Percentiles rank a stretch among this genome's conserved stretches.
These are phyloP conservation scores for Chalciporus sp. DNA, from an alignment of 1,284 basidiomycete genomes.

Conservation along the genomic window DNA sequence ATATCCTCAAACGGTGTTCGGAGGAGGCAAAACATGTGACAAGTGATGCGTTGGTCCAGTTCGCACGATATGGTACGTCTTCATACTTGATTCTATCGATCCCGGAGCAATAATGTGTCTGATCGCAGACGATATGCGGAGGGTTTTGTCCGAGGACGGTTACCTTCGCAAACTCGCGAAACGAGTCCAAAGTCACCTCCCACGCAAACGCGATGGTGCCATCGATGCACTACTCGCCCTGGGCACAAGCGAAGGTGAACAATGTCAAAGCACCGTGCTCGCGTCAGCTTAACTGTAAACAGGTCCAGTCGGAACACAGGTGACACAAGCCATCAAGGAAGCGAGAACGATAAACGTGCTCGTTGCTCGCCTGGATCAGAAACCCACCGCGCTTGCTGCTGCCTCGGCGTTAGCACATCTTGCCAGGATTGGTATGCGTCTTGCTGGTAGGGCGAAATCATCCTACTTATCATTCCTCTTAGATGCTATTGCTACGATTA, in stretches of 20 bases:
- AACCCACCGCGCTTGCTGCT: slow-evolving; percentile 22
- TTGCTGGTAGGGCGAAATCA: not conserved
- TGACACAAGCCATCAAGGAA: slow-evolving; percentile 18
- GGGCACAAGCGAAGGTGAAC: slow-evolving; percentile 14
- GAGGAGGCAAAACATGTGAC: slow-evolving; percentile 18
- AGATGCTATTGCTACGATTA: slow-evolving; percentile 20
- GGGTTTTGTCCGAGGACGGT: slow-evolving; percentile 4
- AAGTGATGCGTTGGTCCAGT: slow-evolving; percentile 17
- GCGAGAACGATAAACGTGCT: slow-evolving; percentile 21
- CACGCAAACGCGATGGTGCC: slow-evolving; percentile 20
- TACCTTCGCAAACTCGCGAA: slow-evolving; percentile 21
- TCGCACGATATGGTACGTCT: slow-evolving; percentile 22
- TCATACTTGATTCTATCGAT: not conserved
- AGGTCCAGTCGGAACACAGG: slow-evolving; percentile 5
- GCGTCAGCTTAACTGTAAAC: not conserved
- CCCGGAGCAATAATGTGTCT: not conserved
- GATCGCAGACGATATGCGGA: slow-evolving; percentile 15
- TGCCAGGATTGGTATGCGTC: slow-evolving; percentile 21
- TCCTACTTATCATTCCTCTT: not conserved
- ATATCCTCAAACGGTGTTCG: slow-evolving; percentile 28
- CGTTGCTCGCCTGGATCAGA: slow-evolving; percentile 17
- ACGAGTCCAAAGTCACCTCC: slow-evolving; percentile 5
- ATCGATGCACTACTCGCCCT: slow-evolving; percentile 21
- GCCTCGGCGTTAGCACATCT: slow-evolving; percentile 22
- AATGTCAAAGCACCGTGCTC: not conserved